Evolutionary conservation across 1,284 basidiomycete genomes (phyloP), one percentile per base, ranked within the genome.

Genomic region (Phlebopus sp.): DNA sequence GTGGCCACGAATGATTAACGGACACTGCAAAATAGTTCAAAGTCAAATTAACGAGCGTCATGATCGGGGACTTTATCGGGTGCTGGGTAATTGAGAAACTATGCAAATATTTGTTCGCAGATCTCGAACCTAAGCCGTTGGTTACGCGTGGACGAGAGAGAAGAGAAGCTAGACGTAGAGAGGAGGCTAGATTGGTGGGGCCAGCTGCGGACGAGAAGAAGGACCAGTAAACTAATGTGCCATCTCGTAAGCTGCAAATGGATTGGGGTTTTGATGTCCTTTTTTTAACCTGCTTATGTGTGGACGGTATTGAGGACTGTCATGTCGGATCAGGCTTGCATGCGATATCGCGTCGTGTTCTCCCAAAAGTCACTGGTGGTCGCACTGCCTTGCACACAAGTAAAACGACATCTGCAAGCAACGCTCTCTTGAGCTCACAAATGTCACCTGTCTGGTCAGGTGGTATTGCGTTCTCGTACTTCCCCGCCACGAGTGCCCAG

Each of bases 81-180:
- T 97, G 93, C 62, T 97, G 81, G 77, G 55, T 86, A 43, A 77
- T 97, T 41, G 95, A 99, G 68, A 75, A 78, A 42, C 68, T 73
- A 9, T 95, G 92, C 76, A 98, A 97, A 71, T 69, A 75, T 40
- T 64, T 97, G 25, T 97, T 98, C 67, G 93, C 94, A 4, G 85
- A 92, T 59, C 74, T 96, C 21, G 85, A 92, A 63, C 93, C 95
- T 1, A 90, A 87, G 62, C 72, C 78, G 51, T 82, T 97, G 76
- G 78, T 97, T 47, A 92, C 89, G 1, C 78, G 86, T 9, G 93
- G 93, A 7, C 73, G 86, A 34, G 90, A 91, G 57, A 74, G 92
- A 34, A 73, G 89, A 50, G 78, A 79, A 53, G 63, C 60, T 42
- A 69, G 79, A 49, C 51, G 64, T 34, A 56, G 30, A 29, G 59